These are phyloP conservation scores for Cercospora brassicicola DNA, from an alignment of 2,329 filamentous ascomycete genomes.

Conservation along the genomic window DNA sequence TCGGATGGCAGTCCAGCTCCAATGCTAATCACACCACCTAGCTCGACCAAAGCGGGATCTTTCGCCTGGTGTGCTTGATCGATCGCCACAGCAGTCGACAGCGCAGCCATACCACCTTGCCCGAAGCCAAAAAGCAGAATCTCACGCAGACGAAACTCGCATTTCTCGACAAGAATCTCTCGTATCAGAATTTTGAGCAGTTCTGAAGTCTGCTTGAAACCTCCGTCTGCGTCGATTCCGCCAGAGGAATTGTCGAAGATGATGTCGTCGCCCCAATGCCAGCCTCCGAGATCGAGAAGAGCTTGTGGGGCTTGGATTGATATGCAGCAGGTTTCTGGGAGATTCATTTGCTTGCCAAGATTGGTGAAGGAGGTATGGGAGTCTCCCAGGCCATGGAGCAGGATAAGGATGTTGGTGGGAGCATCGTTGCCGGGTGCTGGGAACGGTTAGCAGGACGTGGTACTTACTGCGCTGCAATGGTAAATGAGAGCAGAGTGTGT, in stretches of 20 bases:
- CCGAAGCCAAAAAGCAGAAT: slow-evolving; percentile 58
- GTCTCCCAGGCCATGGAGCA: slow-evolving; percentile 85
- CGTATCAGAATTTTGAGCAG: slow-evolving; percentile 50
- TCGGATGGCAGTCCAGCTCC: slow-evolving; percentile 59
- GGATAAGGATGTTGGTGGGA: slow-evolving; percentile 72
- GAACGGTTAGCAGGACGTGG: background rate
- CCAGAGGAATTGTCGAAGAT: slow-evolving; percentile 55
- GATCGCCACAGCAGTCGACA: slow-evolving; percentile 44
- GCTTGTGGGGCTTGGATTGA: slow-evolving; percentile 69
- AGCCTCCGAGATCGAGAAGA: slow-evolving; percentile 66
- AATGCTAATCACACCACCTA: slow-evolving; percentile 63
- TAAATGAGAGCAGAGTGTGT: background rate
- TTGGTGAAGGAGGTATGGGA: slow-evolving; percentile 65
- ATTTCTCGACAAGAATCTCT: slow-evolving; percentile 50
- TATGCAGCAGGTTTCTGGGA: slow-evolving; percentile 76
- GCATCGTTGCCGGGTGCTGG: slow-evolving; percentile 53
- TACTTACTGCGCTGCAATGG: background rate
- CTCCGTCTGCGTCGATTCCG: slow-evolving; percentile 56
- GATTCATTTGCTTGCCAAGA: slow-evolving; percentile 66
- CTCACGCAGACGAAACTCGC: slow-evolving; percentile 51
- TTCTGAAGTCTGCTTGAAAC: slow-evolving; percentile 48
- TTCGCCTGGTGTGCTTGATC: slow-evolving; percentile 8
- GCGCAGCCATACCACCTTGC: slow-evolving; percentile 58
- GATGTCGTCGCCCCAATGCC: slow-evolving; percentile 63
- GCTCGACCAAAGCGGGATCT: slow-evolving; percentile 39